phyloP scores from a whole-genome alignment of 139 green algal genomes.

The Eudorina sp. region DNA sequence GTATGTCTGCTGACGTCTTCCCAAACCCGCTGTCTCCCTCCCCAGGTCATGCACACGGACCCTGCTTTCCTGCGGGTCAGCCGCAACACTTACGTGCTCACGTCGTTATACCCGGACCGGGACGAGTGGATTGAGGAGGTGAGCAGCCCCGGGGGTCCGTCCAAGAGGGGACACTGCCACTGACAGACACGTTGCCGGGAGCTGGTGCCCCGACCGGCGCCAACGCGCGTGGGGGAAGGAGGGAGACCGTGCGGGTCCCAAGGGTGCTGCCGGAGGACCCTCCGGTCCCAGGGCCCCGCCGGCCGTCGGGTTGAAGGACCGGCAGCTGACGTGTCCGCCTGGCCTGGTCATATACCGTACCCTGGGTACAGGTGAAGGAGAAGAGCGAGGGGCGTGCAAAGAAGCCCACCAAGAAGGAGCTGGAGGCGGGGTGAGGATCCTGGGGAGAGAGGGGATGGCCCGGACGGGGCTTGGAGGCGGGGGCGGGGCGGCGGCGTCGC shows the following conservation, averaged over 20 bases:
- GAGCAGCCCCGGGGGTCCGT: neutral
- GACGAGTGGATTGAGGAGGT: slow-evolving; percentile 47
- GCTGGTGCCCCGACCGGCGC: too few relatives aligned
- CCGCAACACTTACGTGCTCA: slow-evolving; percentile 42
- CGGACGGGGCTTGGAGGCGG: too few relatives aligned
- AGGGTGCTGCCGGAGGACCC: neutral
- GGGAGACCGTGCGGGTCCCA: too few relatives aligned
- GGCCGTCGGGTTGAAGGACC: too few relatives aligned
- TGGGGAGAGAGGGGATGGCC: too few relatives aligned
- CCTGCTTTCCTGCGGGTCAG: slow-evolving; percentile 43
- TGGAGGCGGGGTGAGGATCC: neutral
- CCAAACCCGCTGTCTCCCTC: neutral
- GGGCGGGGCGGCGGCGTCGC: too few relatives aligned
- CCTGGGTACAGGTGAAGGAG: neutral
- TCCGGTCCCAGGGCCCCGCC: neutral
- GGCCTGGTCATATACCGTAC: neutral
- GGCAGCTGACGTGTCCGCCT: neutral
- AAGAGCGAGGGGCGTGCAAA: neutral
- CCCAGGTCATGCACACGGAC: slow-evolving; percentile 52
- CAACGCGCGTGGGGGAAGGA: too few relatives aligned
- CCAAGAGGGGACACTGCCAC: too few relatives aligned
- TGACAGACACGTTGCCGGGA: too few relatives aligned
- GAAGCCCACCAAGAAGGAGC: slow-evolving; percentile 36
- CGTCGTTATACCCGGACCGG: slow-evolving; percentile 14
- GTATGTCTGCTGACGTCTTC: too few relatives aligned